phyloP scores from a whole-genome alignment of 2,329 filamentous ascomycete species.

The Pseudodiploospora longispora region DNA sequence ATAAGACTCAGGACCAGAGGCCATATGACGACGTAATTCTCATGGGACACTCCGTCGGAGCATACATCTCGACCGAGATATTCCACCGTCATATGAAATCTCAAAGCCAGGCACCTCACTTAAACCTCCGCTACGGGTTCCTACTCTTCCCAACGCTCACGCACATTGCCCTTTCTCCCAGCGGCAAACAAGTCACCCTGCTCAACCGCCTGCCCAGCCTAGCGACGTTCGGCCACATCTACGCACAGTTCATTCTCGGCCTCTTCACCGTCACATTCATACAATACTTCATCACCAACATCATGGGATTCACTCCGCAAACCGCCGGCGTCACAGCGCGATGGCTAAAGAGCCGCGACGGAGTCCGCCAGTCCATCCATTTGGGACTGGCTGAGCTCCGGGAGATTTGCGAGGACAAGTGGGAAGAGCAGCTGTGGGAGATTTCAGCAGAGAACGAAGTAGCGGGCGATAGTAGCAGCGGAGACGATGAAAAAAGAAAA shows the following conservation, averaged over 20 bases:
- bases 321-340: constrained; percentile 42
- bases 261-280: constrained; percentile 33
- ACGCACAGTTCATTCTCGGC: constrained; percentile 34
- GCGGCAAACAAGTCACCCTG: constrained; percentile 39
- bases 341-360: constrained; percentile 49
- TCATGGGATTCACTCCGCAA: constrained; percentile 40
- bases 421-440: constrained; percentile 54
- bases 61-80: constrained; percentile 63
- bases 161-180: constrained; percentile 58
- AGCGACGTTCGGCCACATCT: constrained; percentile 29
- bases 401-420: constrained; percentile 49
- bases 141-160: constrained; percentile 68
- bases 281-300: constrained; percentile 31
- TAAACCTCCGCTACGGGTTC: constrained; percentile 45
- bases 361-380: constrained; percentile 51
- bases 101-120: constrained; percentile 22
- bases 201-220: constrained; percentile 36
- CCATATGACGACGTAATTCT: constrained; percentile 54
- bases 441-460: constrained; percentile 13
- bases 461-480: neutral
- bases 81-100: constrained; percentile 46
- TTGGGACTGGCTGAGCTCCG: constrained; percentile 53
- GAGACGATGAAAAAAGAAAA: neutral
- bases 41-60: constrained; percentile 66
- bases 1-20: constrained; percentile 19